Conservation (phyloP, 306 rosid species). For the Leucaena leucocephala region DNA sequence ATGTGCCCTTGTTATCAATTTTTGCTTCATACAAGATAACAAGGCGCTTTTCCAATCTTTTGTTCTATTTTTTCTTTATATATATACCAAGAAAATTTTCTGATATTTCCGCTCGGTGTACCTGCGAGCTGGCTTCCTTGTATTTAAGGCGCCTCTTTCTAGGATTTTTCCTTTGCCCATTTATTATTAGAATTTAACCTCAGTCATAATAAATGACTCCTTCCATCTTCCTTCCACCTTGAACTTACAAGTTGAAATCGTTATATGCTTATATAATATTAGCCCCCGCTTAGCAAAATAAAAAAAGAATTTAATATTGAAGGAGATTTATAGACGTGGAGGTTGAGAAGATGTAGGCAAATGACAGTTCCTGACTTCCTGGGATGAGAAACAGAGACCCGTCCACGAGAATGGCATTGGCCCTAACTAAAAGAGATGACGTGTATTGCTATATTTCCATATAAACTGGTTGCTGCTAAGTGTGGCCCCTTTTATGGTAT, state of each 20-base stretch:
- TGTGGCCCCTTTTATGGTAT: neutral
- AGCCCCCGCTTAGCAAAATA: neutral
- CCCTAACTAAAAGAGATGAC: neutral
- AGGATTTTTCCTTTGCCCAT: constrained; percentile 25
- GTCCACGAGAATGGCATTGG: neutral
- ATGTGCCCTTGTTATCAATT: constrained; percentile 67
- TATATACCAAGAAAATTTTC: constrained; percentile 2
- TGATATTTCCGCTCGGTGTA: constrained; percentile 25
- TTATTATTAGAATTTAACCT: constrained; percentile 12
- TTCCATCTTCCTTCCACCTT: neutral
- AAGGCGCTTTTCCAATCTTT: constrained; percentile 38
- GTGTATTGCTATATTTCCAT: neutral
- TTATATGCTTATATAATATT: too few species aligned
- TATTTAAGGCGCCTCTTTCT: constrained; percentile 13
- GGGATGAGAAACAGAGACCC: neutral
- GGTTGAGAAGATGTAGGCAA: neutral
- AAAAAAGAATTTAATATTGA: neutral
- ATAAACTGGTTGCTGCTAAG: neutral
- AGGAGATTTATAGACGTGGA: neutral
- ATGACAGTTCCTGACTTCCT: neutral
- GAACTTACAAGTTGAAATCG: neutral
- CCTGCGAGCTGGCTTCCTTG: constrained; percentile 30
- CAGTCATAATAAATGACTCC: neutral
- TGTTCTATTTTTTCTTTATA: neutral
- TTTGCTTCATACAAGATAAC: constrained; percentile 68